Evolutionary conservation across 805 yeast species (phyloP).

Genomic region (Starmerella potacharoeniae): DNA sequence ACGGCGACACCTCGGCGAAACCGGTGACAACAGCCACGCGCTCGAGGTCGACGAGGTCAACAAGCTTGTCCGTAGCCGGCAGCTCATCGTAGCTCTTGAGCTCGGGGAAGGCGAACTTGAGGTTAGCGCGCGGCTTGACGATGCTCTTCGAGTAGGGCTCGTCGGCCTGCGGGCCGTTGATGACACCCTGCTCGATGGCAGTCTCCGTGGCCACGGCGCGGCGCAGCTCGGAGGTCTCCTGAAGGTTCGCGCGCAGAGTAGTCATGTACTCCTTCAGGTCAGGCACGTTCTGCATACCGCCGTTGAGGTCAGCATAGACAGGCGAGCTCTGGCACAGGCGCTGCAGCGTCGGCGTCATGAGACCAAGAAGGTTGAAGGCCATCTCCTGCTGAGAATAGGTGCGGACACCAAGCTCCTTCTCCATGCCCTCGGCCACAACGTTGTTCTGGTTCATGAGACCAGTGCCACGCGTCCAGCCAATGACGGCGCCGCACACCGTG

Average conservation of each 20-base stretch:
- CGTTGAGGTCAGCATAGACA: conserved; percentile 95
- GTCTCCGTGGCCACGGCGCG: conserved; percentile 92
- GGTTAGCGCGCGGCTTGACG: conserved; percentile 89
- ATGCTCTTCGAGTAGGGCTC: conserved; percentile 66
- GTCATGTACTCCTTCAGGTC: conserved; percentile 82
- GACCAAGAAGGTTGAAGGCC: conserved; percentile 96
- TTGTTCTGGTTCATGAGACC: conserved; percentile 97
- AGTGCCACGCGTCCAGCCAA: conserved; percentile 99
- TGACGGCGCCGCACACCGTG: conserved; percentile 95
- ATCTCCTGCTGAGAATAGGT: conserved; percentile 97
- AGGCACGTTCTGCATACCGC: conserved; percentile 91
- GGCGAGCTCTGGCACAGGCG: conserved; percentile 86
- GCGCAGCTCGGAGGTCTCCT: conserved; percentile 81
- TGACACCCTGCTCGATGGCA: conserved; percentile 73
- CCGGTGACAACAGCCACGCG: conserved; percentile 92
- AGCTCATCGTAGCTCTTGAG: conserved; percentile 67
- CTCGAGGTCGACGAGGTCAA: conserved; percentile 86
- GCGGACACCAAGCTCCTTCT: conserved; percentile 77
- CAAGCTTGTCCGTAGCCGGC: conserved; percentile 43
- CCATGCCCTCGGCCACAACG: conserved; percentile 95
- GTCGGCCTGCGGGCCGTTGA: conserved; percentile 81
- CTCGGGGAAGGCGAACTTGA: conserved; percentile 85
- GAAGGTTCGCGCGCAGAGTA: conserved; percentile 58
- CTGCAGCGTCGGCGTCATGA: conserved; percentile 75
- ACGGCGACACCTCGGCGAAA: conserved; percentile 97